Base-by-base conservation (phyloP, 208 protist genomes). In the Wallacemonas sp. region DNA sequence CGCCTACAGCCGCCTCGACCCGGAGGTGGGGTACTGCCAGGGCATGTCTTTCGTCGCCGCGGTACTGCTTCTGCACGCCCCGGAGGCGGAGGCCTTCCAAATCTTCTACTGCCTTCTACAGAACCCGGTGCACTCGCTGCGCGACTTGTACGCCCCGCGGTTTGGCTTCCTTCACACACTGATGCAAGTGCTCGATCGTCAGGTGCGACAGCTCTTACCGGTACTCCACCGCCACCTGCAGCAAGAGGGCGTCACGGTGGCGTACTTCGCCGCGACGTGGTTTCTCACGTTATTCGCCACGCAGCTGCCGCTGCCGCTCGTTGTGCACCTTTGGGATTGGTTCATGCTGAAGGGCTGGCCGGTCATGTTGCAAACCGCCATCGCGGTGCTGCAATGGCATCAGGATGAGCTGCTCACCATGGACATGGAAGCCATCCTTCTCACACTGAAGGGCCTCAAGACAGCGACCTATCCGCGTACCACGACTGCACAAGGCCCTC, bases 31-130 rank as follows among this genome's bases (percentile, higher is more conserved):
- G 12, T 93, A 93, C 63, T 85, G 78, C 39, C 87, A 93, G 46
- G 87, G 87, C 10, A 91, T 93, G 84, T 80, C 66, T 32, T 93
- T 93, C 53, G 58, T 88, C 24, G 81, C 70, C 3, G 79, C 74
- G 8, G 42, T 82, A 32, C 34, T 87, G 45, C 64, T 89, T 3
- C 46, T 89, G 39, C 65, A 84, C 42, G 55, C 76, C 1, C 63
- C 71, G 5, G 87, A 93, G 70, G 45, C 62, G 36, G 68, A 85
- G 39, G 73, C 76, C 15, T 93, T 83, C 44, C 64, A 55, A 19
- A 57, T 57, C 4, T 57, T 57, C 32, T 57, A 39, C 50, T 73
- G 37, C 26, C 38, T 62, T 37, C 50, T 57, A 6, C 50, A 57
- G 50, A 65, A 60, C 12, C 61, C 61, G 2, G 21, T 45, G 38